phyloP scores from a whole-genome alignment of 768 basidiomycete genomes.

The Boletus reticulatus region DNA sequence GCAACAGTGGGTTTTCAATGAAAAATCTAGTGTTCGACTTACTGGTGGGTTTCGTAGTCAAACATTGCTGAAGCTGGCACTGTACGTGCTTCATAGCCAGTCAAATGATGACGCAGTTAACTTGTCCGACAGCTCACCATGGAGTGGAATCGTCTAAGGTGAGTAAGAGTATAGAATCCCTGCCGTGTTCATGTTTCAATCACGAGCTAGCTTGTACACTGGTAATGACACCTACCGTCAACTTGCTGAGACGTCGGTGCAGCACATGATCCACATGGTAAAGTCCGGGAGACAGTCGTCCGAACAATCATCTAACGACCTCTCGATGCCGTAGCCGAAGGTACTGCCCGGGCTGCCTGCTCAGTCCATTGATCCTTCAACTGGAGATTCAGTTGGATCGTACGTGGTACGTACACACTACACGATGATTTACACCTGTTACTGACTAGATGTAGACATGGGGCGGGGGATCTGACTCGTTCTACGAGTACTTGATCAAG shows the following conservation, averaged over 20 bases:
- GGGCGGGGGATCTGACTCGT: constrained; percentile 70
- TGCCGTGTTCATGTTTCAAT: neutral
- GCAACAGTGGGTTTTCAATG: constrained; percentile 28
- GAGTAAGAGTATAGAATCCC: neutral
- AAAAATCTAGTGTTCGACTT: neutral
- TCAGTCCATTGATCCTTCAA: constrained; percentile 54
- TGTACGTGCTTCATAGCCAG: constrained; percentile 26
- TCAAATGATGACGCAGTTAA: neutral
- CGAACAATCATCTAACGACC: neutral
- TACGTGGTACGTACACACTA: constrained; percentile 47
- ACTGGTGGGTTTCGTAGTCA: constrained; percentile 28
- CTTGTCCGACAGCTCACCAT: constrained; percentile 44
- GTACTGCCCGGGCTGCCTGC: constrained; percentile 50
- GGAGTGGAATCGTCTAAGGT: constrained; percentile 55
- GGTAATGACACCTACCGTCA: constrained; percentile 58
- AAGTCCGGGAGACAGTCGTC: constrained; percentile 9
- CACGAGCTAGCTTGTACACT: constrained; percentile 41
- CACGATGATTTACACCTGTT: neutral
- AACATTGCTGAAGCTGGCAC: constrained; percentile 49
- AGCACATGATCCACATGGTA: constrained; percentile 46
- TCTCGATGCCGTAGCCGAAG: constrained; percentile 7
- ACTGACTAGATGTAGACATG: constrained; percentile 40
- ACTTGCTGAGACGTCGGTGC: constrained; percentile 51
- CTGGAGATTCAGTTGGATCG: constrained; percentile 49
- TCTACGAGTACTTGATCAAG: constrained; percentile 75